Conservation (phyloP, 352 stramenopile genomes). For the Phytophthora idaei region DNA sequence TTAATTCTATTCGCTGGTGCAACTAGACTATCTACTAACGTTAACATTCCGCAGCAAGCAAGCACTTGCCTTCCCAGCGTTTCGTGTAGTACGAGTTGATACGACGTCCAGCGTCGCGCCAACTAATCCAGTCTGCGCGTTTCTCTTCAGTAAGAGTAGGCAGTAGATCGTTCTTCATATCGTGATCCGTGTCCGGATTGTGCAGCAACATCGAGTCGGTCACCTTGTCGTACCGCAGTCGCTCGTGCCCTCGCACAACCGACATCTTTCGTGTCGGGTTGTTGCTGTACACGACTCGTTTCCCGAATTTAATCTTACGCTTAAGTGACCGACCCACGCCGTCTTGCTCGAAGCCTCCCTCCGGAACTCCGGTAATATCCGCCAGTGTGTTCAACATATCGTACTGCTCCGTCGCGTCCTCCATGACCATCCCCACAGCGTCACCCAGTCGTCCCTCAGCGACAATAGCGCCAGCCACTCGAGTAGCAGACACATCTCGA, state of each 20-base stretch:
- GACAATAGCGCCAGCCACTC: conserved; percentile 40
- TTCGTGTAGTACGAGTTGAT: conserved; percentile 55
- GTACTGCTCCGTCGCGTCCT: conserved; percentile 43
- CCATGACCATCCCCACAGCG: conserved; percentile 32
- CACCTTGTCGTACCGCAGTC: conserved; percentile 43
- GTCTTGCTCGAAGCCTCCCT: conserved; percentile 39
- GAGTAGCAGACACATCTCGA: conserved; percentile 38
- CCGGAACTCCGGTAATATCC: conserved; percentile 40
- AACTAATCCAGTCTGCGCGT: conserved; percentile 18
- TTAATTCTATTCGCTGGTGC: background rate
- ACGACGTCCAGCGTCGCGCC: conserved; percentile 32
- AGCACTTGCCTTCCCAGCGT: conserved; percentile 35
- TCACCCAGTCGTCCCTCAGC: conserved; percentile 42
- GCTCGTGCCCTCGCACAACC: conserved; percentile 39
- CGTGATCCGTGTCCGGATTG: conserved; percentile 41
- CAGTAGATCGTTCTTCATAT: conserved; percentile 40
- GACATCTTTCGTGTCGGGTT: conserved; percentile 52
- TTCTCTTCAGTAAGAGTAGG: conserved; percentile 20
- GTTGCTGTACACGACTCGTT: conserved; percentile 50
- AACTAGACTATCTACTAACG: background rate
- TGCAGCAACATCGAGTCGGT: conserved; percentile 38
- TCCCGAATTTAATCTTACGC: conserved; percentile 34
- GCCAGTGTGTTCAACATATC: conserved; percentile 46
- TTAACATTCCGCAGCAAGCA: conserved; percentile 34
- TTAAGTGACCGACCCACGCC: conserved; percentile 48